Conservation (phyloP, 495 filamentous ascomycete genomes). For the Aspergillus diversus region DNA sequence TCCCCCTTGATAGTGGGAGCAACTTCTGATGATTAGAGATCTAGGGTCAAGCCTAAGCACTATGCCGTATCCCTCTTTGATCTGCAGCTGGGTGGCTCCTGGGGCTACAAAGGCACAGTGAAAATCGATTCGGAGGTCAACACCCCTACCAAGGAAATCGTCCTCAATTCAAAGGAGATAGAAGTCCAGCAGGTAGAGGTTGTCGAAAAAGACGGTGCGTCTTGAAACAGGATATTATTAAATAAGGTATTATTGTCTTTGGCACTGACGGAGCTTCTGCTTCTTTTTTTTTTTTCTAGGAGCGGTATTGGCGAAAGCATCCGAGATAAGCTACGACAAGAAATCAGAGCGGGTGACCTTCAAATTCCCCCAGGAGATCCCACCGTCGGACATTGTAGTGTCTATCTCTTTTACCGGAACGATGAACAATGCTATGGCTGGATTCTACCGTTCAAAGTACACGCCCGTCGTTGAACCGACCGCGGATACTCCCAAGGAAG, state of each 20-base stretch:
- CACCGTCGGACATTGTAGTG: conserved; percentile 63
- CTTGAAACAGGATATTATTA: not conserved
- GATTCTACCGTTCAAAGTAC: conserved; percentile 95
- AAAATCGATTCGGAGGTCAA: conserved; percentile 64
- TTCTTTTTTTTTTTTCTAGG: conserved; percentile 27
- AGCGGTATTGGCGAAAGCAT: conserved; percentile 55
- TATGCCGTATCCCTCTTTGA: conserved; percentile 83
- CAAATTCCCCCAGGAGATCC: conserved; percentile 66
- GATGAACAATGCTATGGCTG: conserved; percentile 94
- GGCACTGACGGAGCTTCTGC: conserved; percentile 18
- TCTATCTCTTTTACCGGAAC: conserved; percentile 79
- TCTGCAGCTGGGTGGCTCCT: conserved; percentile 70
- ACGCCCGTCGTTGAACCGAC: conserved; percentile 73
- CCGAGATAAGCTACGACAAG: conserved; percentile 74
- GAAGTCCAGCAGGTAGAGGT: conserved; percentile 43
- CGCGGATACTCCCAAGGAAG: conserved; percentile 74
- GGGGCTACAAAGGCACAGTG: conserved; percentile 82
- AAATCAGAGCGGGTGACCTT: conserved; percentile 79
- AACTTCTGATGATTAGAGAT: not conserved
- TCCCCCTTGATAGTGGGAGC: too few relatives aligned
- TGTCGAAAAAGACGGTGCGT: conserved; percentile 38
- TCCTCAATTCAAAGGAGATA: conserved; percentile 66
- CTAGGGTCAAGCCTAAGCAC: conserved; percentile 77
- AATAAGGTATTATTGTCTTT: conserved; percentile 1
- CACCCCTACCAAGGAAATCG: conserved; percentile 67